Base-by-base conservation (phyloP, 2,329 filamentous ascomycete species). In the Knufia fluminis region DNA sequence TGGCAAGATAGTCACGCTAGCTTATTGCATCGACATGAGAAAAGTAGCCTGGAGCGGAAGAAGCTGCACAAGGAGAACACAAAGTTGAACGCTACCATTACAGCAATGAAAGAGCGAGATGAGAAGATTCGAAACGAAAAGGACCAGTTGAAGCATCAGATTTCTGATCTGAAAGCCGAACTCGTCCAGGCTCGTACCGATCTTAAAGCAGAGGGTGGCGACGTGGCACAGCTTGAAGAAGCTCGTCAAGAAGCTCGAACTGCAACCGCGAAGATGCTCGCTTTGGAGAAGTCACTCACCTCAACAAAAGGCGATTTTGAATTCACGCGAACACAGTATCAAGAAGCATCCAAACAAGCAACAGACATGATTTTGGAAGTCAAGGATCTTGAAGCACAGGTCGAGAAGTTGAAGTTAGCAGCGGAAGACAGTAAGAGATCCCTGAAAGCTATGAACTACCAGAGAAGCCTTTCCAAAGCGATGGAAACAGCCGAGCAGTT, bases 21-120 rank as follows among this genome's bases (percentile, higher is more conserved):
- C 6, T 55, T 73, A 8, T 69, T 72, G 54, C 66, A 68, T 59
- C 68, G 70, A 45, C 72, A 71, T 51, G 71, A 73, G 59, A 66
- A 55, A 43, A 64, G 64, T 49, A 64, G 60, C 16, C 14, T 16
- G 6, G 31, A 48, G 24, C 51, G 46, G 38, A 62, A 59, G 7
- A 62, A 70, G 40, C 51, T 68, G 12, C 66, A 68, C 54, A 61
- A 62, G 46, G 64, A 69, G 44, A 64, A 65, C 3, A 43, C 51
- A 40, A 51, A 53, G 35, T 45, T 59, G 20, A 23, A 52, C 3
- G 39, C 38, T 33, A 51, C 67, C n/a, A 46, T 52, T 3, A 63
- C 65, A 32, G 55, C 55, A 14, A 64, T 62, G 24, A 54, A 67
- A 36, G 57, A 63, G 39, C 61, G 61, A 28, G 41, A 64, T 2